A percentile compares a stretch with the other conserved stretches of the same genome.
These are phyloP conservation scores for Cyamopsis tetragonoloba DNA, from an alignment of 306 rosid species.

Conservation along the genomic window DNA sequence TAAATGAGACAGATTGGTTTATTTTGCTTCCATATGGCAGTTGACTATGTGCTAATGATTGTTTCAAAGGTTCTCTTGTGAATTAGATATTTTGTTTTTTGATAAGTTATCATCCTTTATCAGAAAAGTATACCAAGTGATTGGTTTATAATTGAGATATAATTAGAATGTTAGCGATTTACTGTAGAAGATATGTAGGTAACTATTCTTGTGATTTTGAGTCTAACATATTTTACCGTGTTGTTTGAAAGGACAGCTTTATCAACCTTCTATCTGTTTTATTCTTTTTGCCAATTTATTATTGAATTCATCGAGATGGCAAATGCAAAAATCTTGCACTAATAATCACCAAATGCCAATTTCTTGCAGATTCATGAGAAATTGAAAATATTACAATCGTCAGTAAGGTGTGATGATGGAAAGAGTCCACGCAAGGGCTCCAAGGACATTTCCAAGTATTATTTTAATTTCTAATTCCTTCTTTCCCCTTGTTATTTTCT, in stretches of 20 bases:
- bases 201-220: background rate
- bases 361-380: constrained; percentile 61
- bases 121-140: background rate
- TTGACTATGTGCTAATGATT: too few relatives aligned
- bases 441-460: constrained; percentile 53
- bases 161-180: background rate
- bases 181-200: background rate
- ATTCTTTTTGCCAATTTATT: constrained; percentile 17
- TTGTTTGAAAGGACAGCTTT: constrained; percentile 4
- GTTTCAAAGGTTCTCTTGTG: too few relatives aligned
- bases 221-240: background rate
- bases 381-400: constrained; percentile 57
- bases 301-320: background rate
- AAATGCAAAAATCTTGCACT: background rate
- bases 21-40: too few relatives aligned
- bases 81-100: too few relatives aligned
- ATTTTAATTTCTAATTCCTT: constrained; percentile 9
- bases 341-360: constrained; percentile 15
- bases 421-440: constrained; percentile 46
- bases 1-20: too few relatives aligned
- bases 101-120: background rate
- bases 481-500: constrained; percentile 7
- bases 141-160: background rate
- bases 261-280: background rate
- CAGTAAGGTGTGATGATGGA: constrained; percentile 43